phyloP scores from a whole-genome alignment of 1,284 basidiomycete genomes.

The Puccinia horiana region DNA sequence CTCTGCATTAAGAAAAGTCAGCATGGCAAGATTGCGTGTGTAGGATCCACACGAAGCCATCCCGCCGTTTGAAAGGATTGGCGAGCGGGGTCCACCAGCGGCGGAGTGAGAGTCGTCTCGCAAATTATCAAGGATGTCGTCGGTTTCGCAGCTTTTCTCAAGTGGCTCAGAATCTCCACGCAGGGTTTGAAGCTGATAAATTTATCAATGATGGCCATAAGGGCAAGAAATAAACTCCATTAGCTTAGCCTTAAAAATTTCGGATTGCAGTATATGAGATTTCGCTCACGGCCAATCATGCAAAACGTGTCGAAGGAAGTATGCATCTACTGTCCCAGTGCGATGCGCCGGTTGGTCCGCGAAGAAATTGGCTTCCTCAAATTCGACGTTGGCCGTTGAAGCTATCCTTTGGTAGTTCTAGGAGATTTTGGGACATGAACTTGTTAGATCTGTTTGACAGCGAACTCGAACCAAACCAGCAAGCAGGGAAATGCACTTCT shows the following conservation, averaged over 20 bases:
- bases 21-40: background rate
- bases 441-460: background rate
- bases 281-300: conserved; percentile 29
- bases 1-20: conserved; percentile 8
- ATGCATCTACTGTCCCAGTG: background rate
- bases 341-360: conserved; percentile 19
- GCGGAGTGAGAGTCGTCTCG: background rate
- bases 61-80: background rate
- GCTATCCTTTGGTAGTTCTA: background rate
- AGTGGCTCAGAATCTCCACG: conserved; percentile 2
- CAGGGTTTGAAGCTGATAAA: background rate
- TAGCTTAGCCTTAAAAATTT: background rate
- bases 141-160: conserved; percentile 10
- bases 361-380: conserved; percentile 9
- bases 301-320: conserved; percentile 28
- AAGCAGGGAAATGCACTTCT: background rate
- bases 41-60: background rate
- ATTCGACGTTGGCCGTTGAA: conserved; percentile 24
- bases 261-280: background rate
- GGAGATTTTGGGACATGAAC: background rate
- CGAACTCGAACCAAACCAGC: background rate
- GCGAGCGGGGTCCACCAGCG: background rate
- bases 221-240: background rate
- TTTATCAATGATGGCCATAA: background rate
- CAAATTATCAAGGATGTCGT: conserved; percentile 11